A percentile compares a stretch with the other conserved stretches of the same genome.
These are phyloP conservation scores for Hymenotorrendiella dingleyae DNA, from an alignment of 2,329 filamentous ascomycete species.

Conservation along the genomic window DNA sequence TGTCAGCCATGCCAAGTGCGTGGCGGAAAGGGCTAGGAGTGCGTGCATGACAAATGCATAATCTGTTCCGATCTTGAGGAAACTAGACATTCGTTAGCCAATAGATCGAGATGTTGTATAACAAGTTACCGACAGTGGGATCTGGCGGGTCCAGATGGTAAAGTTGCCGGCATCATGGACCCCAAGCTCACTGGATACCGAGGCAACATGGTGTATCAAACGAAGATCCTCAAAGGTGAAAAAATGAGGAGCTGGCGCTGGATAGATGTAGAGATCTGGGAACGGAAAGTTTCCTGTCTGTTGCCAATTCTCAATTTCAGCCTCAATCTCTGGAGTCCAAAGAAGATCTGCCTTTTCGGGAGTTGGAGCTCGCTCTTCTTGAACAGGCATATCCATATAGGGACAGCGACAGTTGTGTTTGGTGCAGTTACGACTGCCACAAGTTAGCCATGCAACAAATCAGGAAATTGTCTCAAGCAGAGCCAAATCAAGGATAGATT, in stretches of 20 bases:
- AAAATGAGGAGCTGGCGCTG: slow-evolving; percentile 64
- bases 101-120: background rate
- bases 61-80: slow-evolving; percentile 74
- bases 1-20: slow-evolving; percentile 85
- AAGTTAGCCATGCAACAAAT: slow-evolving; percentile 19
- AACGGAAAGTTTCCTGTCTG: slow-evolving; percentile 81
- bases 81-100: slow-evolving; percentile 44
- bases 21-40: slow-evolving; percentile 87
- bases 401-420: slow-evolving; percentile 98
- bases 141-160: slow-evolving; percentile 87
- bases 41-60: slow-evolving; percentile 92
- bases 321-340: slow-evolving; percentile 82
- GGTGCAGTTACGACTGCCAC: slow-evolving; percentile 82
- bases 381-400: slow-evolving; percentile 80
- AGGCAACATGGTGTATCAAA: slow-evolving; percentile 84
- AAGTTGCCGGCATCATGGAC: slow-evolving; percentile 73
- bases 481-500: background rate
- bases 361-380: slow-evolving; percentile 56
- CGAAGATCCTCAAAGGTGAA: slow-evolving; percentile 76
- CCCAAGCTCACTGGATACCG: slow-evolving; percentile 77
- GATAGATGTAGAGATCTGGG: slow-evolving; percentile 70
- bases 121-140: slow-evolving; percentile 68
- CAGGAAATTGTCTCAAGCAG: background rate
- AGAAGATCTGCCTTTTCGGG: slow-evolving; percentile 65
- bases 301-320: slow-evolving; percentile 76